Evolutionary conservation across 345 rosid genomes (phyloP).

Genomic region (Pseudoturritis turrita): DNA sequence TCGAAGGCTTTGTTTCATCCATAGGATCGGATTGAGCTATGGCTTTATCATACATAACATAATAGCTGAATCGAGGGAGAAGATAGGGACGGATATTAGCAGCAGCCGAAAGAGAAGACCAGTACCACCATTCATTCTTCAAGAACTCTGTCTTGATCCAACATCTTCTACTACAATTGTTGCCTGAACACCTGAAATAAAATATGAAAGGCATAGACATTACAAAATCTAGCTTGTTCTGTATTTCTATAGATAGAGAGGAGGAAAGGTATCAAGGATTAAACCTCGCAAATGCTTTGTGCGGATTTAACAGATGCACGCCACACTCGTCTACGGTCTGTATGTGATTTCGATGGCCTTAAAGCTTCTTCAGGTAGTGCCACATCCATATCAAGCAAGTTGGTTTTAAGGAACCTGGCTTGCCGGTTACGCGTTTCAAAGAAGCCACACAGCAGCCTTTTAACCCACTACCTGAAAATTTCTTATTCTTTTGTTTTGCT

Average conservation of each 20-base stretch:
- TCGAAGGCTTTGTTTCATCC: constrained; percentile 38
- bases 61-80: constrained; percentile 76
- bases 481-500: constrained; percentile 46
- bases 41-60: constrained; percentile 59
- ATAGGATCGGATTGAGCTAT: constrained; percentile 29
- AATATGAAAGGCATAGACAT: background rate
- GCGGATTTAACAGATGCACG: constrained; percentile 77
- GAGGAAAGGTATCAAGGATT: background rate
- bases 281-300: constrained; percentile 78
- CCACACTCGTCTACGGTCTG: constrained; percentile 73
- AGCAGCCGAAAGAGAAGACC: constrained; percentile 96
- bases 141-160: constrained; percentile 74
- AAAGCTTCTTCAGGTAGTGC: constrained; percentile 74
- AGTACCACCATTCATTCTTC: constrained; percentile 97
- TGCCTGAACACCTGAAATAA: constrained; percentile 82
- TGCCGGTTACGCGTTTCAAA: constrained; percentile 62
- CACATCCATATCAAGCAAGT: constrained; percentile 91
- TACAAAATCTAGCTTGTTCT: background rate
- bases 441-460: constrained; percentile 64
- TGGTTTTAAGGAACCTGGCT: constrained; percentile 60
- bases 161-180: constrained; percentile 76
- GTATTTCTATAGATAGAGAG: background rate
- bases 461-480: constrained; percentile 29
- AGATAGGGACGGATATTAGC: constrained; percentile 77
- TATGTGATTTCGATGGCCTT: constrained; percentile 55